Conservation (phyloP, 495 filamentous ascomycete genomes). For the Aspergillus sparsus region DNA sequence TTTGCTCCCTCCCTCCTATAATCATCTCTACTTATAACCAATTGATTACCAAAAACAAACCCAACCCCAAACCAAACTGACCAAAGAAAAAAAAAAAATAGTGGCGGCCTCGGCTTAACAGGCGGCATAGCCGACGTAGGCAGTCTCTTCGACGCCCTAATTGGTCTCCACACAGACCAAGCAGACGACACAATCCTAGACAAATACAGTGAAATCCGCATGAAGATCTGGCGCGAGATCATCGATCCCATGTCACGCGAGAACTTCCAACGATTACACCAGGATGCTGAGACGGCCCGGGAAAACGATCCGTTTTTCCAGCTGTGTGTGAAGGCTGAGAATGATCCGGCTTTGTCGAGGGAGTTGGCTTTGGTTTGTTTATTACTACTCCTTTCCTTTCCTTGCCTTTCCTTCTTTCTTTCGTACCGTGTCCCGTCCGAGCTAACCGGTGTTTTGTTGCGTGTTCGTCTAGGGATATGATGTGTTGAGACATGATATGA, state of each 20-base stretch:
- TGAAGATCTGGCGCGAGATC: conserved; percentile 54
- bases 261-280: conserved; percentile 47
- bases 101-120: conserved; percentile 61
- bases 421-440: too few species aligned
- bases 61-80: background rate
- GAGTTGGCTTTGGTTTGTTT: conserved; percentile 31
- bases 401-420: too few species aligned
- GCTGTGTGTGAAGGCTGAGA: conserved; percentile 28
- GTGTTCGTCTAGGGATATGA: conserved; percentile 27
- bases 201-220: conserved; percentile 57
- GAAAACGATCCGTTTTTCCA: conserved; percentile 45
- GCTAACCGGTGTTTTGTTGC: background rate
- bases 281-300: conserved; percentile 37
- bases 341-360: conserved; percentile 25
- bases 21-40: too few species aligned
- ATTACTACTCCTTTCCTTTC: background rate
- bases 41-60: too few species aligned
- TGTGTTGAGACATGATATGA: conserved; percentile 34
- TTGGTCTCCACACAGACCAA: conserved; percentile 54
- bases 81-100: conserved; percentile 11
- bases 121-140: conserved; percentile 63
- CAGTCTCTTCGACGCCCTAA: conserved; percentile 57
- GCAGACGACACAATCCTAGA: conserved; percentile 59
- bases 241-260: conserved; percentile 58
- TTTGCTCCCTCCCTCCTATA: too few species aligned